These are phyloP conservation scores for Periconia macrospinosa DNA, from an alignment of 2,329 filamentous ascomycete genomes.

Conservation along the genomic window DNA sequence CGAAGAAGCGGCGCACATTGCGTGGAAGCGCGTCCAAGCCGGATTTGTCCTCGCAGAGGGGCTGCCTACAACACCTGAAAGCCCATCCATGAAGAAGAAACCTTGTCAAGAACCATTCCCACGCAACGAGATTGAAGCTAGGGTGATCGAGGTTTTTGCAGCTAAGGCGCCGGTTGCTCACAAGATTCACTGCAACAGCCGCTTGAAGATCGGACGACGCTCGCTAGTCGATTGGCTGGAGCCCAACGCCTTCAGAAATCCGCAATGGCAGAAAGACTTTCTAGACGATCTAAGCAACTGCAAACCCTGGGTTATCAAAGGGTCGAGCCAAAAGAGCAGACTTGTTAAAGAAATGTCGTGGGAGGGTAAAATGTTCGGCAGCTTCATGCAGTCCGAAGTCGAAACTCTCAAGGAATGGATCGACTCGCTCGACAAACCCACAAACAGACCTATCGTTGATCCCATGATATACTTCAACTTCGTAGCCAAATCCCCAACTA, in stretches of 20 bases:
- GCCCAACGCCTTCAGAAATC: constrained; percentile 29
- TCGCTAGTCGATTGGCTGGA: constrained; percentile 48
- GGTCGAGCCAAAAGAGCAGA: constrained; percentile 44
- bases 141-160: constrained; percentile 35
- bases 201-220: constrained; percentile 42
- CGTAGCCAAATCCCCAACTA: constrained; percentile 7
- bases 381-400: constrained; percentile 51
- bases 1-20: constrained; percentile 29
- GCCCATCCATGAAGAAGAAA: constrained; percentile 14
- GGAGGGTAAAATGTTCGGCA: constrained; percentile 55
- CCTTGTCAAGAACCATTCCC: constrained; percentile 5
- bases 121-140: constrained; percentile 6
- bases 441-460: constrained; percentile 2
- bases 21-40: constrained; percentile 49
- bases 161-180: constrained; percentile 45
- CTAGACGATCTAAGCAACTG: constrained; percentile 38
- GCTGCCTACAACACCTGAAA: constrained; percentile 23
- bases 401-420: constrained; percentile 46
- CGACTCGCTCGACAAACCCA: constrained; percentile 29
- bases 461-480: constrained; percentile 23
- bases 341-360: constrained; percentile 49
- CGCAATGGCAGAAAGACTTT: constrained; percentile 41
- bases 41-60: constrained; percentile 45
- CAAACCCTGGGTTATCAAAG: constrained; percentile 48
- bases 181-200: constrained; percentile 46